Evolutionary conservation across 495 filamentous ascomycete species (phyloP).

Genomic region (Penicillium chermesinum): DNA sequence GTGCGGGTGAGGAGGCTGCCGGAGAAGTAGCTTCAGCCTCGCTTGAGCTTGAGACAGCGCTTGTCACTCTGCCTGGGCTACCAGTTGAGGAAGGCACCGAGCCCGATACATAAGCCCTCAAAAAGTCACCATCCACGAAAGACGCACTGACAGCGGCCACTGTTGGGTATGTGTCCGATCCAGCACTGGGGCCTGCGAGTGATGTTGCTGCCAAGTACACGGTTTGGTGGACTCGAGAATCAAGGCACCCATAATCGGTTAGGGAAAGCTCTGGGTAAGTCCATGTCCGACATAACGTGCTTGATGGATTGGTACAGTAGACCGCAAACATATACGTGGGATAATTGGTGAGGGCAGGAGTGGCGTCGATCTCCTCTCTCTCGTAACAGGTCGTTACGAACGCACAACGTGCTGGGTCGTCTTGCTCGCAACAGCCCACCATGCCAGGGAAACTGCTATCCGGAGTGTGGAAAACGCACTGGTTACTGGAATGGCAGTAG

Average conservation of each 20-base stretch:
- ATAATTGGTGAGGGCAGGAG: not conserved
- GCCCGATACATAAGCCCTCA: constrained; percentile 2
- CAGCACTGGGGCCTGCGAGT: not conserved
- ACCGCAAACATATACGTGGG: constrained; percentile 3
- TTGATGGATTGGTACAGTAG: constrained; percentile 1
- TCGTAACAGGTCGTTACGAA: constrained; percentile 15
- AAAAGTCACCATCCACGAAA: constrained; percentile 3
- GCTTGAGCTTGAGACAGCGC: not conserved
- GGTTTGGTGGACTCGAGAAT: not conserved
- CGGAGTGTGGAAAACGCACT: constrained; percentile 15
- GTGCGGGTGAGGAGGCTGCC: not conserved
- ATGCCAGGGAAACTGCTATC: constrained; percentile 5
- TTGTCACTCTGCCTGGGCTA: not conserved
- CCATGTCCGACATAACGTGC: constrained; percentile 6
- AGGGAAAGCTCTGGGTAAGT: constrained; percentile 8
- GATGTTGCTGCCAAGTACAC: constrained; percentile 4
- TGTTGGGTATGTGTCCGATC: not conserved
- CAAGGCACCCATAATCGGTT: constrained; percentile 11
- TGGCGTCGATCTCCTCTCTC: constrained; percentile 1
- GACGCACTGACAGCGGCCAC: constrained; percentile 2
- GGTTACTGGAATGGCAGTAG: not conserved
- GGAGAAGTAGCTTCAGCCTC: not conserved
- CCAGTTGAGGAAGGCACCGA: not conserved
- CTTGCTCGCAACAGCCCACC: constrained; percentile 11
- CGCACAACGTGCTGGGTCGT: constrained; percentile 3